Conservation (phyloP, 306 rosid species). For the Sindora glabra region DNA sequence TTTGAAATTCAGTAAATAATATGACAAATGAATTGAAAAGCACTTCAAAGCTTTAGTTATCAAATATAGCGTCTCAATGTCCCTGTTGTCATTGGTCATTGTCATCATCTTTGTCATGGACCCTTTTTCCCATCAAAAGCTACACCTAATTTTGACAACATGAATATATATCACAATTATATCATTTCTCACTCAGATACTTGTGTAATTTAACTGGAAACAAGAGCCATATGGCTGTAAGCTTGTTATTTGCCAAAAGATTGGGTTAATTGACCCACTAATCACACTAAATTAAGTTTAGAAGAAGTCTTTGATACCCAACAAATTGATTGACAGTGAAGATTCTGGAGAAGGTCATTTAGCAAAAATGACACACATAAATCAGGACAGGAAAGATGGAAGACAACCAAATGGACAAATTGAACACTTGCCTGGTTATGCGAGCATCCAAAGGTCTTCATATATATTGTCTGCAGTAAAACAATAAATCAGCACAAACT, state of each 20-base stretch:
- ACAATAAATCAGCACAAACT: neutral
- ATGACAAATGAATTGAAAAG: neutral
- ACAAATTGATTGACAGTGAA: neutral
- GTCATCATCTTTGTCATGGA: neutral
- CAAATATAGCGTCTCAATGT: neutral
- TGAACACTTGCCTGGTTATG: conserved; percentile 61
- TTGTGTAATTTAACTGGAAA: neutral
- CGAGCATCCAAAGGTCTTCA: conserved; percentile 91
- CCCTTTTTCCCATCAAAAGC: neutral
- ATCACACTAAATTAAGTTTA: neutral
- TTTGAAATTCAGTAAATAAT: neutral
- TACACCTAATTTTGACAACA: too few relatives aligned
- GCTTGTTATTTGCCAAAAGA: too few relatives aligned
- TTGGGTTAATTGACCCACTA: too few relatives aligned
- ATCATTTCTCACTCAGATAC: neutral
- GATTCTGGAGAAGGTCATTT: neutral
- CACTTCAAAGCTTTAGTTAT: neutral
- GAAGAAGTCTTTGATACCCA: neutral
- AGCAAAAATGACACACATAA: too few relatives aligned
- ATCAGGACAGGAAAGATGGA: too few relatives aligned
- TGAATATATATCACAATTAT: too few relatives aligned
- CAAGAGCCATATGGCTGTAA: neutral
- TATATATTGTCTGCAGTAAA: conserved; percentile 60
- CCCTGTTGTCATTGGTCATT: neutral
- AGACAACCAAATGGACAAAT: neutral